Evolutionary conservation across 768 basidiomycete genomes (phyloP).

Genomic region (Lactarius hengduanensis): DNA sequence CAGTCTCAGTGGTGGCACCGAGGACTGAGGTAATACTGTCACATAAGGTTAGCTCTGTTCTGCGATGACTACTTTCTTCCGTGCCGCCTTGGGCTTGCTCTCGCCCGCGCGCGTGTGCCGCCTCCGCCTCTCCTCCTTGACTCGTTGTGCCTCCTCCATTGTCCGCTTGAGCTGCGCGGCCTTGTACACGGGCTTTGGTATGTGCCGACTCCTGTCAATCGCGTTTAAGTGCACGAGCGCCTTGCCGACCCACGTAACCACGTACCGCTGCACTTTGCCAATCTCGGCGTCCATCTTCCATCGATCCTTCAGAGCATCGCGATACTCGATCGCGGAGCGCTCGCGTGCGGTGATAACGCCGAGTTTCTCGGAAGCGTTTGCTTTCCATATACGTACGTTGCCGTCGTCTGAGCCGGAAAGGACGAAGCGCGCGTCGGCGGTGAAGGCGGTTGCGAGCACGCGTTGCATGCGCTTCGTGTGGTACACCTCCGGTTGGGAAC

Average conservation of each 20-base stretch:
- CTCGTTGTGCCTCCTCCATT: conserved; percentile 85
- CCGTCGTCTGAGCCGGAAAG: conserved; percentile 92
- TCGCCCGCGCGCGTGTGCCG: conserved; percentile 86
- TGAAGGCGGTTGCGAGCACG: conserved; percentile 85
- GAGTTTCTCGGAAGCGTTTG: conserved; percentile 87
- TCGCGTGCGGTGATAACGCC: conserved; percentile 90
- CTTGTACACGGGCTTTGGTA: conserved; percentile 90
- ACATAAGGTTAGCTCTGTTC: conserved; percentile 60
- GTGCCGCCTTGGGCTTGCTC: conserved; percentile 86
- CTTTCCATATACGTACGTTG: conserved; percentile 94
- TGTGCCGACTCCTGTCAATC: conserved; percentile 61
- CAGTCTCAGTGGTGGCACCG: neutral
- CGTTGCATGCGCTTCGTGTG: conserved; percentile 99
- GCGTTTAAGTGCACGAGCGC: conserved; percentile 10
- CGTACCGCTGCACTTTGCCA: conserved; percentile 75
- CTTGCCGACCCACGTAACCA: conserved; percentile 19
- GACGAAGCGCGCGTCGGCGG: conserved; percentile 88
- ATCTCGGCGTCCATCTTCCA: conserved; percentile 88
- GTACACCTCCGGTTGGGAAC: conserved; percentile 83
- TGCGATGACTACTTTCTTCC: conserved; percentile 80
- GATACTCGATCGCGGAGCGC: conserved; percentile 88
- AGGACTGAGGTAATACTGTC: neutral
- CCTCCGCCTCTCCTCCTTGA: conserved; percentile 91
- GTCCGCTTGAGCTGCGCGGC: conserved; percentile 85
- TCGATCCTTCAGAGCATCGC: conserved; percentile 79